These are phyloP conservation scores for Malassezia restricta DNA, from an alignment of 1,284 basidiomycete species.

Conservation along the genomic window DNA sequence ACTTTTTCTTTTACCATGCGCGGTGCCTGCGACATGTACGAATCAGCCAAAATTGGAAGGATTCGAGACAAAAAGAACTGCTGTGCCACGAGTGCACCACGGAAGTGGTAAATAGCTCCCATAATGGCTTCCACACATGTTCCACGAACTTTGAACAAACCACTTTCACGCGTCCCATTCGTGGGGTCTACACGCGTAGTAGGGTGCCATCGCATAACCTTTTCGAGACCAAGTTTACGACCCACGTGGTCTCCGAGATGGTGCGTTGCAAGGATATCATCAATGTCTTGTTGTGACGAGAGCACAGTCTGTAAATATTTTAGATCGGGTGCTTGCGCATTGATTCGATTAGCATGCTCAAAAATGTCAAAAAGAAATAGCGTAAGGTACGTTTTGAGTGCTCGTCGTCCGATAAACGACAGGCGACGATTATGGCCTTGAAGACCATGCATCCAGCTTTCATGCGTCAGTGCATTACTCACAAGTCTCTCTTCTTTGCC, in stretches of 20 bases:
- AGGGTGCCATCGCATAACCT: slow-evolving; percentile 45
- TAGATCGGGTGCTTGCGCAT: slow-evolving; percentile 2
- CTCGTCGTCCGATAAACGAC: slow-evolving; percentile 36
- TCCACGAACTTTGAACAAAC: slow-evolving; percentile 43
- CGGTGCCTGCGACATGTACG: not conserved
- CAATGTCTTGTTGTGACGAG: slow-evolving; percentile 19
- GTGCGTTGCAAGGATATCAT: slow-evolving; percentile 26
- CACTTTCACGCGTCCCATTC: slow-evolving; percentile 22
- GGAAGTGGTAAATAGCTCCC: slow-evolving; percentile 43
- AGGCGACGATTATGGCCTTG: slow-evolving; percentile 38
- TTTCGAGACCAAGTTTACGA: slow-evolving; percentile 30
- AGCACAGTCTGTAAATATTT: slow-evolving; percentile 23
- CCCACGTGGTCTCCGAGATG: slow-evolving; percentile 36
- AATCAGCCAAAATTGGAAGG: slow-evolving; percentile 11
- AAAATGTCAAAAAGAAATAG: slow-evolving; percentile 29
- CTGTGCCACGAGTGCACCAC: slow-evolving; percentile 20
- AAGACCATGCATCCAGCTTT: slow-evolving; percentile 27
- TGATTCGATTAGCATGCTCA: slow-evolving; percentile 1
- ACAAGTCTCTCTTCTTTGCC: slow-evolving; percentile 24
- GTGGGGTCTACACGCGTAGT: slow-evolving; percentile 15
- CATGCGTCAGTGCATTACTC: slow-evolving; percentile 33
- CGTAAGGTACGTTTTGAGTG: slow-evolving; percentile 32
- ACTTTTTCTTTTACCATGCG: slow-evolving; percentile 2
- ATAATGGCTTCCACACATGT: slow-evolving; percentile 40
- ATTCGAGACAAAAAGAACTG: slow-evolving; percentile 17